Base-by-base conservation (phyloP, 371 early-diverging fungal species). In the Mucor plumbeus region DNA sequence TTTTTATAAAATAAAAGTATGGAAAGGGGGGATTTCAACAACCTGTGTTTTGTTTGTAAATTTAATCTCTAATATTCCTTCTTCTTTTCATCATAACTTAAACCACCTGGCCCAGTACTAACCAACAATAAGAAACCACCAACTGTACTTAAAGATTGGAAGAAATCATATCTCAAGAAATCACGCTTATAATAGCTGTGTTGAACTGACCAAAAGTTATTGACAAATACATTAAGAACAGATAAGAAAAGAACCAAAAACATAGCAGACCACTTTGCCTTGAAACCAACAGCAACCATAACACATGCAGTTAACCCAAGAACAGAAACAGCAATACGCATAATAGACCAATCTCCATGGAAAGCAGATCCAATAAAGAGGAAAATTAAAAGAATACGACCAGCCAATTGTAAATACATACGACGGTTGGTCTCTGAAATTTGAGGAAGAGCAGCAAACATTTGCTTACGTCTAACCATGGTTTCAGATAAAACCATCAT, bases 91-190 rank as follows among this genome's bases (percentile, higher is more conserved):
- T 97, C 98, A 73, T 97, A 88, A 53, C 94, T 94, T 72, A 92
- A 84, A 58, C 90, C 91, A 68, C 97, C 98, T 21, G 98, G 96
- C 34, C 97, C 98, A 63, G 94, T 88, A 76, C 91, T 95, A 74
- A 92, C 92, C 40, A 98, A 87, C 60, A 97, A 79, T 61, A 98
- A 79, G 78, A 97, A 94, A 17, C 98, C 98, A 61, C 98, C 98
- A 79, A 97, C 89, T 78, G 95, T 95, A 15, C 95, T 95, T 58
- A 98, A 84, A 4, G 93, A 97, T 79, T 98, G 98, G 92, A 97
- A 98, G 73, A 98, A 98, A 82, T 98, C 98, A 77, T 97, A 98
- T 84, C 96, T 94, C 71, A 95, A 87, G 76, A 97, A 98, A 68
- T 98, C 98, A 63, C 92, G 87, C 73, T 91, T 90, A 39, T 88